Base-by-base conservation (phyloP, 169 alveolate genomes). In the Plasmodium malariae region DNA sequence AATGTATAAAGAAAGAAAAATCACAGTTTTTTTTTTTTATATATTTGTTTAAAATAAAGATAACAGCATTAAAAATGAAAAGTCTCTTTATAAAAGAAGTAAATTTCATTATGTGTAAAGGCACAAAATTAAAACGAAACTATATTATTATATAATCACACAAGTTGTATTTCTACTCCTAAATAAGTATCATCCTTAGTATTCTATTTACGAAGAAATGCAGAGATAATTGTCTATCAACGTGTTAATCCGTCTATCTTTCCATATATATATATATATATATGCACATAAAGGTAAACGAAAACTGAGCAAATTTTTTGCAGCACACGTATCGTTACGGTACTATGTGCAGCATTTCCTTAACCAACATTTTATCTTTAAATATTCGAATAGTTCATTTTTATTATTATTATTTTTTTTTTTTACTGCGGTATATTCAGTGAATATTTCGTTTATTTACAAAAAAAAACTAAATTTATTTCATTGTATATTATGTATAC, bases 1-100 rank as follows among this genome's bases (percentile, higher is more conserved):
- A 60, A 63, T 62, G 62, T 76, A 76, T 60, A 62, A 76, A 76
- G 43, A 76, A 62, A 67, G 78, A 37, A 63, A 62, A 62, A 28
- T 63, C 76, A 63, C 24, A 36, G 7, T 51, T 24, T 43, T 43
- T 57, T 37, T 55, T 76, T 63, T 60, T 62, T 76, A 62, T 68
- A 76, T 76, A 60, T n/a, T 43, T 30, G 62, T 76, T 76, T 51
- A 76, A 62, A 60, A 62, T 51, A n/a, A 67, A 76, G 48, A 43
- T 48, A 57, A 76, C 26, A 40, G 45, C 36, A 17, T 76, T 60
- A n/a, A 76, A 45, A 40, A 76, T 62, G 30, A 76, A 76, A 76
- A 76, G 12, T 45, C 62, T 76, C 51, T 43, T 76, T n/a, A 76
- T 36, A 63, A 76, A 76, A 30, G 36, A 76, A 60, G 51, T 40